Base-by-base conservation (phyloP, 169 alveolate genomes). In the Amoebophrya sp. region DNA sequence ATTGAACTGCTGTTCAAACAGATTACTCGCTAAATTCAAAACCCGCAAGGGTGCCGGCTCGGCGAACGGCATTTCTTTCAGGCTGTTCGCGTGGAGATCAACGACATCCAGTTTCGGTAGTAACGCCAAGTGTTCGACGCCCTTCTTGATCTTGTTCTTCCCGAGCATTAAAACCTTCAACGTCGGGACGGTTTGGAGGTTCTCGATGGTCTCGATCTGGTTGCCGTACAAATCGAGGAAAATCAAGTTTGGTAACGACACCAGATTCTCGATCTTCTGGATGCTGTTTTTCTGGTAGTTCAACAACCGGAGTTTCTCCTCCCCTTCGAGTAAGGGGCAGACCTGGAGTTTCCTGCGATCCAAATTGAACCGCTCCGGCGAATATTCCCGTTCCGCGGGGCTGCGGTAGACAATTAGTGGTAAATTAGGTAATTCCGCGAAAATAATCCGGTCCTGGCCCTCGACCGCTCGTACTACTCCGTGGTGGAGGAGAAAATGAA, bases 151-250 rank as follows among this genome's bases (percentile, higher is more conserved):
- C 7, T 25, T 2, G 83, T 66, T 66, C 35, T 66, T 66, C 38
- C 83, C 83, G 35, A 66, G 83, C 83, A 66, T 66, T 25, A 66
- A 25, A 2, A 66, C 83, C 83, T 66, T 66, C 83, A 66, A 25
- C 29, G 83, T 66, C 35, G 83, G 35, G 39, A 66, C 83, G 32
- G 83, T 7, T 25, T 66, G 83, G 32, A 66, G 83, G 83, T 66
- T 66, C 83, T 66, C 83, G 83, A 66, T 66, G 7, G 1, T 3
- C 32, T 66, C 83, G 83, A 66, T 66, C 38, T 12, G 83, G 35
- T 66, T 66, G 83, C 83, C 35, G 35, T 66, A 66, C 83, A 66
- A n/a, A n/a, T 66, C 83, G 39, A 66, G 35, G 83, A 66, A 66
- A n/a, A 66, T 66, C 38, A 66, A n/a, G 18, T 25, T 66, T 25